phyloP scores from a whole-genome alignment of 1,284 basidiomycete species.

The Lentinus polychrous region DNA sequence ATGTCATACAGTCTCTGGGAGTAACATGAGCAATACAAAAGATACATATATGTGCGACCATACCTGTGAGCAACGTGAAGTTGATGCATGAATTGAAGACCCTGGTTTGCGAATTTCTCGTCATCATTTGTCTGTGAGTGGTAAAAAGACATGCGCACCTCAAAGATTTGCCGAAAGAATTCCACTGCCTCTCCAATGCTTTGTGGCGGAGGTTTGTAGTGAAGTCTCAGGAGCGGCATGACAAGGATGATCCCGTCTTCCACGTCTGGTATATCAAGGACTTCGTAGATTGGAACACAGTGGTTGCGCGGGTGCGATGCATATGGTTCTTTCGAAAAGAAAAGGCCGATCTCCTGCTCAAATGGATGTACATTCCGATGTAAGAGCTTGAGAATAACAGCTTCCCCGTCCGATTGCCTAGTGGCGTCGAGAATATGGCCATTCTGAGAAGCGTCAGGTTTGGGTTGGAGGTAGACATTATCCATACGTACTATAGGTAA shows the following conservation, averaged over 20 bases:
- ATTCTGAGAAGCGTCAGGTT: neutral
- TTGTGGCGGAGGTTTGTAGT: conserved; percentile 15
- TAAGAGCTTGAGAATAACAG: conserved; percentile 20
- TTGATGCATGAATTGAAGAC: conserved; percentile 15
- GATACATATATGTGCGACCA: neutral
- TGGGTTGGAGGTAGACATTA: no score
- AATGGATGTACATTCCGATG: conserved; percentile 7
- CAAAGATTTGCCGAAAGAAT: conserved; percentile 20
- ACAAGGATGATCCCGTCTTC: conserved; percentile 15
- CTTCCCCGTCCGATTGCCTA: conserved; percentile 16
- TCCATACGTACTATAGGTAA: no score
- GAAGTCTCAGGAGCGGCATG: conserved; percentile 19
- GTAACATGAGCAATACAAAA: conserved; percentile 4
- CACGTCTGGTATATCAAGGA: conserved; percentile 14
- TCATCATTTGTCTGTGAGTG: neutral
- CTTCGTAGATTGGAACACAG: conserved; percentile 21
- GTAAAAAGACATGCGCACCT: conserved; percentile 15
- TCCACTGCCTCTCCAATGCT: conserved; percentile 22
- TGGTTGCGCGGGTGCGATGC: conserved; percentile 8
- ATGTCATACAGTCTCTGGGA: conserved; percentile 30
- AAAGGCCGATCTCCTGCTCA: conserved; percentile 12
- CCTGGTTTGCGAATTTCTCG: conserved; percentile 5
- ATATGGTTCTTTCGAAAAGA: conserved; percentile 2
- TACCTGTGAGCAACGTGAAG: conserved; percentile 13
- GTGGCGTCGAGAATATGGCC: conserved; percentile 20